A percentile compares a stretch with the other conserved stretches of the same genome.
Evolutionary conservation across 306 rosid species (phyloP).

Genomic region (Prunus campanulata): DNA sequence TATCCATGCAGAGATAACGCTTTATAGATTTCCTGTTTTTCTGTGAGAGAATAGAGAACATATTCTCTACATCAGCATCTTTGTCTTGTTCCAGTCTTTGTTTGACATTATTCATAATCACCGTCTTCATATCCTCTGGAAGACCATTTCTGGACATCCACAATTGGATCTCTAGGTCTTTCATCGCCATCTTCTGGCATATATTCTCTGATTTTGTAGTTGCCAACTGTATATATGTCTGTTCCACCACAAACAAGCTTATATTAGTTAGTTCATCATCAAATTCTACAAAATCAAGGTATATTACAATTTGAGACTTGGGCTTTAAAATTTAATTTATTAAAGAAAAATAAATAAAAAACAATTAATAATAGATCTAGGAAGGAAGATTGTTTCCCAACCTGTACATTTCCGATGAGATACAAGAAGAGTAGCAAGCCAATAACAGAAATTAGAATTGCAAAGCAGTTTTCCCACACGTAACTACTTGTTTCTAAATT

Average conservation of each 20-base stretch:
- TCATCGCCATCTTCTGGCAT: neutral
- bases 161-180: neutral
- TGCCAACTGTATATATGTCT: slow-evolving; percentile 2
- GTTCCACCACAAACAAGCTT: neutral
- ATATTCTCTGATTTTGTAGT: slow-evolving; percentile 3
- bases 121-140: neutral
- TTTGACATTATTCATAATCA: neutral
- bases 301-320: neutral
- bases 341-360: neutral
- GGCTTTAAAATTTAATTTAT: no score
- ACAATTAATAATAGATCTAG: no score
- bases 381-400: neutral
- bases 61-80: neutral
- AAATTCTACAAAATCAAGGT: no score
- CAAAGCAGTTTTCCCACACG: slow-evolving; percentile 1
- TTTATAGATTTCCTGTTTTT: neutral
- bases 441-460: neutral
- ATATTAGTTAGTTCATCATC: neutral
- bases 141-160: neutral
- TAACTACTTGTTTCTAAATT: neutral
- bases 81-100: neutral
- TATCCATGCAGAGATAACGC: neutral
- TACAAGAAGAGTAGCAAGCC: slow-evolving; percentile 15
- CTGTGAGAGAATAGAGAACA: neutral
- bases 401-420: slow-evolving; percentile 27